These are phyloP conservation scores for Alisma plantagoaquatica DNA, from an alignment of 106 monocot genomes.

Conservation along the genomic window DNA sequence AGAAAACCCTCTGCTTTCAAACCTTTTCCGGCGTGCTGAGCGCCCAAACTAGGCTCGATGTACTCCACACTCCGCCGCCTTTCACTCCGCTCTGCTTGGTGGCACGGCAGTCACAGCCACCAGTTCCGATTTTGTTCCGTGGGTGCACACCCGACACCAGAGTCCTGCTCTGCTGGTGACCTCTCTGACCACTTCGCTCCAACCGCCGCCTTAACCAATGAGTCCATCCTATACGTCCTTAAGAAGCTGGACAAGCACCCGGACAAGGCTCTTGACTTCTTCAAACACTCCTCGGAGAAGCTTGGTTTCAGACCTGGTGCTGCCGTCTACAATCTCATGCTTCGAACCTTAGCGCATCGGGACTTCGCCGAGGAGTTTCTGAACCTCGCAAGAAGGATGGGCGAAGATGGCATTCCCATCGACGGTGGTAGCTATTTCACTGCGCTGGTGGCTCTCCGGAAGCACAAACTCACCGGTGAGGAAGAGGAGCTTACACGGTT, in stretches of 20 bases:
- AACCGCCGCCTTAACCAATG: slow-evolving; percentile 25
- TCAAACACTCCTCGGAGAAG: slow-evolving; percentile 22
- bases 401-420: slow-evolving; percentile 25
- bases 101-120: too few relatives aligned
- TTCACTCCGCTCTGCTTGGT: too few relatives aligned
- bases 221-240: slow-evolving; percentile 65
- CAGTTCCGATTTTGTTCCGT: too few relatives aligned
- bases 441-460: slow-evolving; percentile 45
- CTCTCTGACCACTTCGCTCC: too few relatives aligned
- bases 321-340: slow-evolving; percentile 52
- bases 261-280: slow-evolving; percentile 49
- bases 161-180: too few relatives aligned
- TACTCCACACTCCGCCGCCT: too few relatives aligned
- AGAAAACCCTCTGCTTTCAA: too few relatives aligned
- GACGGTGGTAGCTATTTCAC: slow-evolving; percentile 41
- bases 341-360: slow-evolving; percentile 43
- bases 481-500: slow-evolving; percentile 29
- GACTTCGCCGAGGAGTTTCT: slow-evolving; percentile 47
- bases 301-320: slow-evolving; percentile 22
- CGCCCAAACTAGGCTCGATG: too few relatives aligned
- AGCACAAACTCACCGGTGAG: slow-evolving; percentile 33
- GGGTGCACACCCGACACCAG: too few relatives aligned
- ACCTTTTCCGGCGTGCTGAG: too few relatives aligned
- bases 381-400: slow-evolving; percentile 50
- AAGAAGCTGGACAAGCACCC: slow-evolving; percentile 52